Conservation (phyloP, 257 asterid species). For the Solanum gracilifrons region DNA sequence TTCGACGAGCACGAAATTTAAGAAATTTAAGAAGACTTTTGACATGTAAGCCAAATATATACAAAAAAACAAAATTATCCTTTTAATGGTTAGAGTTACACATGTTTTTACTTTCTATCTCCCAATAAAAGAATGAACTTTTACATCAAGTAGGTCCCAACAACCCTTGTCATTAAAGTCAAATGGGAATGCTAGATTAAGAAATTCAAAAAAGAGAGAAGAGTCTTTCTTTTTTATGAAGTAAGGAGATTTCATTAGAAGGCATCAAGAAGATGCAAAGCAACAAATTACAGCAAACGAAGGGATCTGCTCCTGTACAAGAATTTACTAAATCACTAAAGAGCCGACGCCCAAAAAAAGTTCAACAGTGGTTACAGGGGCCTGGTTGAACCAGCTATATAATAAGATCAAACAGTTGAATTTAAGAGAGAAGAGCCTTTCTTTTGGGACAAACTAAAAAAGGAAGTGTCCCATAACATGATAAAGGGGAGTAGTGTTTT, state of each 20-base stretch:
- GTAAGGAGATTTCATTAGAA: too few relatives aligned
- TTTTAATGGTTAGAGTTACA: background rate
- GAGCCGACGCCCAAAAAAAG: background rate
- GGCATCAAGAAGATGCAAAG: too few relatives aligned
- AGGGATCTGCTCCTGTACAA: too few relatives aligned
- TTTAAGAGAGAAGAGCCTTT: background rate
- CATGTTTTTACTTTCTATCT: background rate
- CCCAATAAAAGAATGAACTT: background rate
- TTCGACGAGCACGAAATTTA: background rate
- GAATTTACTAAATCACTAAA: too few relatives aligned
- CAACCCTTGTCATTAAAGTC: background rate
- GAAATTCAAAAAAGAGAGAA: background rate
- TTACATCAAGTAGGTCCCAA: background rate
- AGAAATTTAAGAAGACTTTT: background rate
- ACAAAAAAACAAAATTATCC: background rate
- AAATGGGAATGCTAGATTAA: background rate
- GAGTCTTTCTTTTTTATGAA: too few relatives aligned
- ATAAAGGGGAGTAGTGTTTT: background rate
- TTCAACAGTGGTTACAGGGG: background rate
- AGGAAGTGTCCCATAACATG: background rate
- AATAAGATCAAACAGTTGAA: background rate
- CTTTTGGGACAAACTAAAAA: background rate
- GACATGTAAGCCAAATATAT: background rate
- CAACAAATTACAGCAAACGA: too few relatives aligned
- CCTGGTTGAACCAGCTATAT: background rate